Evolutionary conservation across 129 eudicot genomes (phyloP), one percentile per base, ranked within the genome.

Genomic region (Erigeron canadensis): DNA sequence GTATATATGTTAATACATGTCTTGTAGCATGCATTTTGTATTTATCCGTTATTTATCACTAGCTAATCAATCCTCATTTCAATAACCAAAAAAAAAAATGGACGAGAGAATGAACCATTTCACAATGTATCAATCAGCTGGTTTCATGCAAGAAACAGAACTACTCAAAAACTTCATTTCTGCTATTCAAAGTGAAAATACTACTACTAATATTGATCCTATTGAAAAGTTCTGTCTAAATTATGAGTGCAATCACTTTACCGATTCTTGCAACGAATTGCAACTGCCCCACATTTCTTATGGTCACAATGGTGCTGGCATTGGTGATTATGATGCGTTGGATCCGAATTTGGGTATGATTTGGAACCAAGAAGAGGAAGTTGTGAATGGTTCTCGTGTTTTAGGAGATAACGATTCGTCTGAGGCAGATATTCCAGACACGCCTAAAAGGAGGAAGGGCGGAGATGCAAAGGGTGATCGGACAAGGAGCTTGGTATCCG

Each of bases 401-500:
- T 79, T 78, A 8, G 67, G 75, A 6, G 74, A 68, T 16, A 81
- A 74, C 9, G 77, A 59, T 67, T 79, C 91, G 1, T 81, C 85
- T 5, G 78, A 67, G 9, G 77, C 80, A 18, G 65, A 69, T 40
- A 79, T 61, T 42, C 70, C 74, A 4, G 77, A 70, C 0, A 47
- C 75, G 15, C 34, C 34, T 28, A 28, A 34, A 45, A 58, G 55
- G 64, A 67, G 39, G 62, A 74, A 48, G 63, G 80, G 69, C 70
- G 65, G 57, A 22, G 34, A 58, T 37, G 74, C 74, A 2, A 86
- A 82, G 76, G 69, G 65, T 8, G 93, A 89, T 63, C 67, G 93
- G 45, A 79, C 96, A 37, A 81, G 84, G 69, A 89, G 89, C 46
- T 75, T 89, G 67, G 61, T 84, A 45, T 86, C 93, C 1, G 96